These are phyloP conservation scores for Buxus sempervirens DNA, from an alignment of 164 flowering plant species.

Conservation along the genomic window DNA sequence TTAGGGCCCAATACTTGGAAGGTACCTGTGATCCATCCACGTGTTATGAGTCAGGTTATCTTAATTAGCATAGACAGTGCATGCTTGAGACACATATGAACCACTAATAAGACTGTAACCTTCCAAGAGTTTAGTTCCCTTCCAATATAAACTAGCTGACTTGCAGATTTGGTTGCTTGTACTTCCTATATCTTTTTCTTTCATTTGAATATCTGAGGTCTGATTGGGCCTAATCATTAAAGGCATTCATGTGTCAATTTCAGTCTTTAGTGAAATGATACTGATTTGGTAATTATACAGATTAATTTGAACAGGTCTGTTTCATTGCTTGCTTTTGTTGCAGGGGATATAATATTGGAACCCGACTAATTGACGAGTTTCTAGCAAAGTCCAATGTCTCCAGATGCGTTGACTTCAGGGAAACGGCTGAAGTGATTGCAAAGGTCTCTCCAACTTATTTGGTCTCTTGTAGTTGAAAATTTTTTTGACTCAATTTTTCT, in stretches of 20 bases:
- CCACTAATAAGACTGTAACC: too few species aligned
- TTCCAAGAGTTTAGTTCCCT: too few species aligned
- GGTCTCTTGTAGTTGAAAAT: background rate
- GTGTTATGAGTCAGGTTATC: too few species aligned
- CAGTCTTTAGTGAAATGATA: too few species aligned
- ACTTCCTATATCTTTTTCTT: too few species aligned
- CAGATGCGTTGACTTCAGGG: constrained; percentile 92
- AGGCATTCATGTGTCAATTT: background rate
- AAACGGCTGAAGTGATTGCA: constrained; percentile 94
- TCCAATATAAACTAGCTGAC: too few species aligned
- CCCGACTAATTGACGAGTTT: constrained; percentile 85
- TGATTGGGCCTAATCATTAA: background rate
- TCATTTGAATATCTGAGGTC: too few species aligned
- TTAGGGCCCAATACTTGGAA: too few species aligned
- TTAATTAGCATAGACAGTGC: too few species aligned
- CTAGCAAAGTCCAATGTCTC: constrained; percentile 90
- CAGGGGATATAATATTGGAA: constrained; percentile 98
- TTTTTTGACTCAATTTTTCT: background rate
- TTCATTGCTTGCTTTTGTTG: constrained; percentile 16
- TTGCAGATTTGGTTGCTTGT: too few species aligned
- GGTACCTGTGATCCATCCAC: too few species aligned
- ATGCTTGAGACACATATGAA: too few species aligned
- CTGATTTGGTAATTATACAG: background rate
- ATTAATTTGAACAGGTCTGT: constrained; percentile 6
- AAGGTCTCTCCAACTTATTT: constrained; percentile 47